Base-by-base conservation (phyloP, 306 rosid species). In the Carpinus viminea region DNA sequence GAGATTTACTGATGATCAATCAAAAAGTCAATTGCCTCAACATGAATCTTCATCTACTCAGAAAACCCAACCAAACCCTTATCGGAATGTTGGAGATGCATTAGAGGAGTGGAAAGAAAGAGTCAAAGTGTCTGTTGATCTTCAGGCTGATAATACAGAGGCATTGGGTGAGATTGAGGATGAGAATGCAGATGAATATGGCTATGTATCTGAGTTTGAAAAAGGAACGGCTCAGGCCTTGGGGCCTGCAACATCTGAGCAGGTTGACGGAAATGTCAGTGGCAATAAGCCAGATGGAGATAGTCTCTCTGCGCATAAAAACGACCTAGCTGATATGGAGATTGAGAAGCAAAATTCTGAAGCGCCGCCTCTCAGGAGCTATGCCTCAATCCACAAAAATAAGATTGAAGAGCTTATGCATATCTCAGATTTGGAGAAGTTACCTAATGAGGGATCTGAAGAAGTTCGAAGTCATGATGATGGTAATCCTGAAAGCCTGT, bases 171-270 rank as follows among this genome's bases (percentile, higher is more conserved):
- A 92, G 72, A 79, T 86, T 65, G 82, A 86, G 24, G 97, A 87
- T 80, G 88, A 87, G 75, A 85, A 86, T 68, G 95, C 95, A n/a
- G 89, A 89, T 50, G 98, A 95, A 82, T 95, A 89, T 86, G 97
- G 98, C 41, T 92, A 79, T 81, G 98, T 95, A 57, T 75, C 92
- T 7, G 91, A 90, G 82, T 87, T 83, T 76, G 98, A 88, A 57
- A 85, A 82, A 84, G 98, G 98, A 31, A 91, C 93, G 45, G 83
- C 88, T 51, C 98, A 95, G 85, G 97, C 98, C 34, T 61, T 92
- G 90, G 98, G 98, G 20, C 91, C 93, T 74, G 98, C 98, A 74
- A 89, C 91, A 21, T 65, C 88, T 31, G 98, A 95, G 74, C 98
- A 95, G 86, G 81, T 83, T 38, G 90, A 91, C 77, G 84, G 48